These are phyloP conservation scores for Angophora floribunda DNA, from an alignment of 345 rosid species.

Conservation along the genomic window DNA sequence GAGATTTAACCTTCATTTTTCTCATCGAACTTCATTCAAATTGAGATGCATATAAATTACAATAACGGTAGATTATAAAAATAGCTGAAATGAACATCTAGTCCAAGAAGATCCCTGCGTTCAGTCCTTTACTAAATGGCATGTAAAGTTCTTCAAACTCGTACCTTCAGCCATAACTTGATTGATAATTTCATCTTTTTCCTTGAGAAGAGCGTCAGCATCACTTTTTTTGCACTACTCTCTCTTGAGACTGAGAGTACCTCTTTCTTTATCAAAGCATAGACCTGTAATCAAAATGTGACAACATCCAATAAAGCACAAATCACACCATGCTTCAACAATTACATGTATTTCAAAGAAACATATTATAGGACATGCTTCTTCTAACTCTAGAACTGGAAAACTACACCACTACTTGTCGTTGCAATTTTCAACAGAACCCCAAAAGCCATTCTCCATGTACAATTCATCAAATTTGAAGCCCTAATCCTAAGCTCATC, in stretches of 20 bases:
- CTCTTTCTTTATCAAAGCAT: constrained; percentile 95
- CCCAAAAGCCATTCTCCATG: no score
- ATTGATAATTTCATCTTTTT: constrained; percentile 95
- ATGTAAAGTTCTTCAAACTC: constrained; percentile 5
- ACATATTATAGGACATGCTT: background rate
- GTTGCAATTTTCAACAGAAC: no score
- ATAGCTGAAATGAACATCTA: background rate
- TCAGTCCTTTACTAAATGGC: background rate
- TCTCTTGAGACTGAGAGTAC: constrained; percentile 65
- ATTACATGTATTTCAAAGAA: background rate
- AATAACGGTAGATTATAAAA: background rate
- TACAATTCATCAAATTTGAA: no score
- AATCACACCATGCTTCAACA: background rate
- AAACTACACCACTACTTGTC: background rate
- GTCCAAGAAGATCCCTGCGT: background rate
- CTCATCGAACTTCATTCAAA: background rate
- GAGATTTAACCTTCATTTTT: background rate
- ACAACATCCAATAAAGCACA: background rate
- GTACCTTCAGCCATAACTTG: constrained; percentile 99
- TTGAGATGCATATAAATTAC: background rate
- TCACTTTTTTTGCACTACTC: constrained; percentile 92
- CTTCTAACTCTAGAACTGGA: background rate
- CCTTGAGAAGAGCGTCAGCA: constrained; percentile 96
- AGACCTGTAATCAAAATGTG: constrained; percentile 41
- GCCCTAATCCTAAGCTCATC: no score